Conservation (phyloP, 352 stramenopile species). For the Pythium monospermum region DNA sequence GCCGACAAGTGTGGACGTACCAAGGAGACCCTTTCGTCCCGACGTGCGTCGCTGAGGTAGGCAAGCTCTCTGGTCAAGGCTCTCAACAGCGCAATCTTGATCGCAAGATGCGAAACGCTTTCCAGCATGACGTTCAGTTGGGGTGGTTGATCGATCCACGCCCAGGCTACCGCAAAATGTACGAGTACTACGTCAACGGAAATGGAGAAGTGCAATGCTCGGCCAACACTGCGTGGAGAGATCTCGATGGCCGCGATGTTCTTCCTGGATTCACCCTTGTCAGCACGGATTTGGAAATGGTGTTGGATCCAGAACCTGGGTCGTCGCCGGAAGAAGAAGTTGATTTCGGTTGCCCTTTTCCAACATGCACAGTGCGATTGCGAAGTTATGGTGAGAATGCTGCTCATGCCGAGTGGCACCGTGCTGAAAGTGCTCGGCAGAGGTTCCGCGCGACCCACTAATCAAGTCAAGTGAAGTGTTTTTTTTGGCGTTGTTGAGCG, state of each 20-base stretch:
- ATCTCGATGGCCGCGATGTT: conserved; percentile 23
- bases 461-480: no score
- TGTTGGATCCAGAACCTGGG: background rate
- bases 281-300: background rate
- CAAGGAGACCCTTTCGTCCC: conserved; percentile 18
- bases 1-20: conserved; percentile 15
- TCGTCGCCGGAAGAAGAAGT: conserved; percentile 13
- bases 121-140: conserved; percentile 20
- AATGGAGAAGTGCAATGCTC: background rate
- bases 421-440: conserved; percentile 1
- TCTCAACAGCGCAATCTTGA: conserved; percentile 7
- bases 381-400: background rate
- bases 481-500: no score
- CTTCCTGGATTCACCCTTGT: conserved; percentile 19
- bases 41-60: conserved; percentile 22
- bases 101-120: conserved; percentile 15
- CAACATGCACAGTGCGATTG: background rate
- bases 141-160: conserved; percentile 22
- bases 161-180: conserved; percentile 7
- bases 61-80: conserved; percentile 15
- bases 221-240: conserved; percentile 14
- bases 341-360: conserved; percentile 1
- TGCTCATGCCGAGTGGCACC: conserved; percentile 6
- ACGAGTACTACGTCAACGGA: conserved; percentile 11
- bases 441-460: no score